These are phyloP conservation scores for Stentor coeruleus DNA, from an alignment of 73 alveolate species.

Conservation along the genomic window DNA sequence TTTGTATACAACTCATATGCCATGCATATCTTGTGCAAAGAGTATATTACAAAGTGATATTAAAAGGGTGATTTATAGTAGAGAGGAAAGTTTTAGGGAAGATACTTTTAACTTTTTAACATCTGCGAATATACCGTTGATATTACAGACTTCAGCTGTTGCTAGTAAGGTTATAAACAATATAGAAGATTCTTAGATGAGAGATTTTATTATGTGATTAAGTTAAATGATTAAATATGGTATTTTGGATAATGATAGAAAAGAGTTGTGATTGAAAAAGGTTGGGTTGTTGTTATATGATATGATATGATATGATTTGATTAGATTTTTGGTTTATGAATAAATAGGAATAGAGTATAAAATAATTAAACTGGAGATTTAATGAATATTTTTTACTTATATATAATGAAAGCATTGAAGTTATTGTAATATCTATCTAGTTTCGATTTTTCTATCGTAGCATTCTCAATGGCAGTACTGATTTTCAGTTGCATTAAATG, in stretches of 20 bases:
- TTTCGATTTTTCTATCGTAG: neutral
- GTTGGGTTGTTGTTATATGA: too few relatives aligned
- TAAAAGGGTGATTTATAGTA: neutral
- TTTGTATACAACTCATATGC: slow-evolving; percentile 50
- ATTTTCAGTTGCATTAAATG: neutral
- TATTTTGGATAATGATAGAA: too few relatives aligned
- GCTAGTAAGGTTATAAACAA: neutral
- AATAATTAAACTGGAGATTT: too few relatives aligned
- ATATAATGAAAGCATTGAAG: neutral
- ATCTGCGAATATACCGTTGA: neutral
- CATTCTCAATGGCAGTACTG: neutral
- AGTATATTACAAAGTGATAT: slow-evolving; percentile 46
- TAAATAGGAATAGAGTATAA: too few relatives aligned
- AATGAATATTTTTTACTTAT: too few relatives aligned
- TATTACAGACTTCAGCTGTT: neutral
- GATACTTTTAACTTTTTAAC: neutral
- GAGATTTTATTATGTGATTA: too few relatives aligned
- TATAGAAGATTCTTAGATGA: too few relatives aligned
- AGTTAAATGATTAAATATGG: too few relatives aligned
- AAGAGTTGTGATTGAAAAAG: too few relatives aligned
- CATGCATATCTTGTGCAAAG: slow-evolving; percentile 63
- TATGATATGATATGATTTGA: too few relatives aligned
- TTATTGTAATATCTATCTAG: neutral
- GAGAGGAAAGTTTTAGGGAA: neutral
- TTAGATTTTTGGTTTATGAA: too few relatives aligned